A percentile compares a stretch with the other conserved stretches of the same genome.
phyloP scores from a whole-genome alignment of 2,329 filamentous ascomycete species.

The Chaetomium olivaceum region DNA sequence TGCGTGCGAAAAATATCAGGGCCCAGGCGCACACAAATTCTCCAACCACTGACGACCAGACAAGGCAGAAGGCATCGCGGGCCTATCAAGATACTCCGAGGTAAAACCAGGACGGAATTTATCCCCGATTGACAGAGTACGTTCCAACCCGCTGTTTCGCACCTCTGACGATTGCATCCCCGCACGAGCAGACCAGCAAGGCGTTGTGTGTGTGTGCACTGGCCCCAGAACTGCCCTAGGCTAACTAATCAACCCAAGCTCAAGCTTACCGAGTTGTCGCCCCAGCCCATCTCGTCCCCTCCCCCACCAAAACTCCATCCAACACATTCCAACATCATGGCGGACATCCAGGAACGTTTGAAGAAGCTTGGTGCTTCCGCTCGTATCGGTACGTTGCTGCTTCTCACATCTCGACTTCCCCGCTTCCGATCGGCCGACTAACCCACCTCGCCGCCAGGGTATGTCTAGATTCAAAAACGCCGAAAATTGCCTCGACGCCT shows the following conservation, averaged over 20 bases:
- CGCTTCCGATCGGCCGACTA: conserved; percentile 26
- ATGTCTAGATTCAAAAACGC: conserved; percentile 29
- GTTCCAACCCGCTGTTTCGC: conserved; percentile 22
- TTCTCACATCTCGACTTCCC: conserved; percentile 16
- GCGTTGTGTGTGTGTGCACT: conserved; percentile 10
- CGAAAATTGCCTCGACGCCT: conserved; percentile 13
- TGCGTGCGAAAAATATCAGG: conserved; percentile 36
- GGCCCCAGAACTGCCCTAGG: conserved; percentile 22
- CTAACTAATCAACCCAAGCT: conserved; percentile 32
- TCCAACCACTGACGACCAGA: conserved; percentile 32
- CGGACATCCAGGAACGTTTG: conserved; percentile 59
- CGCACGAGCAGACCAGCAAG: conserved; percentile 1
- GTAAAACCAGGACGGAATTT: conserved; percentile 26
- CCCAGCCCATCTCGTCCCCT: conserved; percentile 14
- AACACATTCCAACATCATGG: conserved; percentile 48
- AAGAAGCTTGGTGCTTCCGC: conserved; percentile 59
- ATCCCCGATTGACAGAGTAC: conserved; percentile 30
- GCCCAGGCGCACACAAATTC: conserved; percentile 37
- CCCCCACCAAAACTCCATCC: conserved; percentile 26
- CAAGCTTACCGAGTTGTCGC: conserved; percentile 29
- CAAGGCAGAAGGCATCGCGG: conserved; percentile 31
- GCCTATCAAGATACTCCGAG: conserved; percentile 31
- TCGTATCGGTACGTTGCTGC: conserved; percentile 65
- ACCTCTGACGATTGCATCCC: conserved; percentile 8
- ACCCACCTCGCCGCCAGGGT: conserved; percentile 35